Base-by-base conservation (phyloP, 129 eudicot genomes). In the Cynara cardunculus region DNA sequence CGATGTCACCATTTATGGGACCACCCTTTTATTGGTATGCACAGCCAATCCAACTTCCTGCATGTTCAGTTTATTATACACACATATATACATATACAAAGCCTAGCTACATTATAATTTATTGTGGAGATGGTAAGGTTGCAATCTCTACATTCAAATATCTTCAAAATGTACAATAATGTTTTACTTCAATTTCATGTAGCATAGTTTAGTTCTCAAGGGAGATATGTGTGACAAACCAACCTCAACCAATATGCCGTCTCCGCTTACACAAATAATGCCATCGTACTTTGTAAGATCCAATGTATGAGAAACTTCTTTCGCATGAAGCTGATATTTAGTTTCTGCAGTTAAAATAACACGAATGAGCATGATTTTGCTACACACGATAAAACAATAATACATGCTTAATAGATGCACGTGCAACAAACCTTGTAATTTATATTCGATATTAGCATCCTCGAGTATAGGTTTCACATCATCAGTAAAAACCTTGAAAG, bases 221-320 rank as follows among this genome's bases (percentile, higher is more conserved):
- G 30, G 34, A 25, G 18, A 25, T 4, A 74, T 26, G 67, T 21
- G 62, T 74, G 49, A 83, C 62, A 74, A 56, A 80, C 87, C 82
- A 85, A 94, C 99, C 99, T 94, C 99, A 61, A 90, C 99, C 80
- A 94, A 81, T 65, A 92, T 80, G 65, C 98, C 97, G 69, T 94
- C 99, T 34, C 99, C 99, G 22, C 99, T 94, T 49, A 92, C 94
- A 88, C 99, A 94, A 73, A 94, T 87, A 84, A 94, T 86, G 7
- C 99, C 99, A 73, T 94, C 97, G 74, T 90, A 89, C 83, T 83
- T 90, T 16, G 85, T 70, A n/a, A 92, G 90, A 86, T 94, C 99
- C 88, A 92, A 78, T 44, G 80, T 79, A 44, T 82, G 69, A 67
- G 89, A 85, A 80, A 94, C 85, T 87, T 94, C 96, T 85, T 92